Evolutionary conservation across 2,329 filamentous ascomycete genomes (phyloP).

Genomic region (Diaporthe caulivora): DNA sequence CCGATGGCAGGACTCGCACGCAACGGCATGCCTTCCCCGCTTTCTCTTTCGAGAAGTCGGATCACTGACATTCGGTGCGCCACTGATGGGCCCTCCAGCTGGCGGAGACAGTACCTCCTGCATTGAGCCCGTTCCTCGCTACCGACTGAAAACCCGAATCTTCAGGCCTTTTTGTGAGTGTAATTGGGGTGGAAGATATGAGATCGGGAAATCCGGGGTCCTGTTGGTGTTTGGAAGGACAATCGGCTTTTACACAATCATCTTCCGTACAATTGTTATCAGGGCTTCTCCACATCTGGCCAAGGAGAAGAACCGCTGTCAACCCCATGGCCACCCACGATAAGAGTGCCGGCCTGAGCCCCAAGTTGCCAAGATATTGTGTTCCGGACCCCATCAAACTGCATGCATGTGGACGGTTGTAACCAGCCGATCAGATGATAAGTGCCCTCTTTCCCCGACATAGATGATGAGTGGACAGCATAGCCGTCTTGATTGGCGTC

Average conservation of each 20-base stretch:
- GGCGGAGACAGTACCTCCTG: neutral
- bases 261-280: neutral
- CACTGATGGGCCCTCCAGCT: neutral
- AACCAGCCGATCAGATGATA: neutral
- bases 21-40: slow-evolving; percentile 37
- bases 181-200: neutral
- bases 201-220: slow-evolving; percentile 15
- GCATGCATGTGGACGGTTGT: slow-evolving; percentile 10
- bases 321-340: neutral
- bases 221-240: neutral
- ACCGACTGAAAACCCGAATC: neutral
- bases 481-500: neutral
- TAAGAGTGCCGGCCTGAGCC: neutral
- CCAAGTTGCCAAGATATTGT: neutral
- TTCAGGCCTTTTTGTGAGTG: neutral
- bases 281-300: neutral
- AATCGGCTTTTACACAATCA: neutral
- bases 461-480: neutral
- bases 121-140: neutral
- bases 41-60: slow-evolving; percentile 40
- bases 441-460: neutral
- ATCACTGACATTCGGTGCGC: no score
- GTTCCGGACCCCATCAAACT: neutral
- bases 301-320: neutral
- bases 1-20: slow-evolving; percentile 39